Evolutionary conservation across 352 stramenopile species (phyloP).

Genomic region (Globisporangium perplexum): DNA sequence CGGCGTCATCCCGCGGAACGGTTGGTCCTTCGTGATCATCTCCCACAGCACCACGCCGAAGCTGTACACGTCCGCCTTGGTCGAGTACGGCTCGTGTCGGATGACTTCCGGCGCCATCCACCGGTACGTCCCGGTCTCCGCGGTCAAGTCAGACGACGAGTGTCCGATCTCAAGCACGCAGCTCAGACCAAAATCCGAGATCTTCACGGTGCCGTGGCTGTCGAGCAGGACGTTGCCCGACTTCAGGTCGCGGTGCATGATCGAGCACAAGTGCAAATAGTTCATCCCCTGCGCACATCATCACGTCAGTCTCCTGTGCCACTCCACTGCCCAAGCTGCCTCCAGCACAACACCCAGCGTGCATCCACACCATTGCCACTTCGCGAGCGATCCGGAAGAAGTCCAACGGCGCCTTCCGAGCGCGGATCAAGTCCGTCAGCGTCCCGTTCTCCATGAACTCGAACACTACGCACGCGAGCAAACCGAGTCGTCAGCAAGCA

Average conservation of each 20-base stretch:
- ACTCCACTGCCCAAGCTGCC: not conserved
- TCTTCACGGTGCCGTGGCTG: conserved; percentile 77
- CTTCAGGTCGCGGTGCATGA: conserved; percentile 95
- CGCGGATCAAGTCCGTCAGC: conserved; percentile 76
- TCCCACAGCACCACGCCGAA: conserved; percentile 89
- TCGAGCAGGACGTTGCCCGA: conserved; percentile 93
- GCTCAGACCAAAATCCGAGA: conserved; percentile 86
- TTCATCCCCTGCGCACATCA: conserved; percentile 75
- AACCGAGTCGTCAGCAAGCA: not conserved
- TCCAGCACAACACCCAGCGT: not conserved
- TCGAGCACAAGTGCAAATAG: conserved; percentile 92
- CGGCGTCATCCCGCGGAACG: conserved; percentile 75
- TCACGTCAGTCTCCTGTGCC: not conserved
- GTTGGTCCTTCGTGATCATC: conserved; percentile 79
- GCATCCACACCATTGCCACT: conserved; percentile 62
- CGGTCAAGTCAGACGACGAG: conserved; percentile 71
- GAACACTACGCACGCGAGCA: conserved; percentile 42
- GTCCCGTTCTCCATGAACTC: conserved; percentile 88
- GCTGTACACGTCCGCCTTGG: conserved; percentile 94
- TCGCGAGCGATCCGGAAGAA: conserved; percentile 76
- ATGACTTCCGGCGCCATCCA: conserved; percentile 96
- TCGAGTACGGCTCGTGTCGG: conserved; percentile 91
- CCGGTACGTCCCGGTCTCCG: conserved; percentile 87
- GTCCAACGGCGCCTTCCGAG: conserved; percentile 56
- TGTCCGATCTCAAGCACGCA: conserved; percentile 74